These are phyloP conservation scores for Durio zibethinus DNA, from an alignment of 345 rosid genomes.

Conservation along the genomic window DNA sequence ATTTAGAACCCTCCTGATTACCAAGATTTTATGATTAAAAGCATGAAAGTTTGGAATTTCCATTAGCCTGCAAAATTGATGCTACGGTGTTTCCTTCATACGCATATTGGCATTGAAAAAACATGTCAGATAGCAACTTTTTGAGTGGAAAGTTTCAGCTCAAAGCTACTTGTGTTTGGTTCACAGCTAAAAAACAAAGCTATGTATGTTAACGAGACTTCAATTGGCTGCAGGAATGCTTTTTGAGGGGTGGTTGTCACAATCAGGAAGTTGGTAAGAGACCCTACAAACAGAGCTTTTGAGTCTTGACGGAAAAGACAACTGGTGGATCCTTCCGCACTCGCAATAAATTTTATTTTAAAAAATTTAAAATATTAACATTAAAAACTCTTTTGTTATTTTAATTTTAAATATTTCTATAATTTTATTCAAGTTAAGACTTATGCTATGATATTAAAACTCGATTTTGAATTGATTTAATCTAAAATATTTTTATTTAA, in stretches of 20 bases:
- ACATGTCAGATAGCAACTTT: background rate
- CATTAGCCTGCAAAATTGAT: background rate
- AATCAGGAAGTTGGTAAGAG: constrained; percentile 27
- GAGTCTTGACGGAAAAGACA: constrained; percentile 16
- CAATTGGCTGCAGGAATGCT: background rate
- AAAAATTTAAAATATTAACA: no score
- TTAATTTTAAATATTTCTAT: no score
- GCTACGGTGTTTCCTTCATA: background rate
- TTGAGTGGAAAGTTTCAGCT: background rate
- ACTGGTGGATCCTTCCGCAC: constrained; percentile 27
- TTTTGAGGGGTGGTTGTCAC: constrained; percentile 11
- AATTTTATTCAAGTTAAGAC: no score
- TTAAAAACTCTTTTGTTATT: no score
- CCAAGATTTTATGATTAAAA: background rate
- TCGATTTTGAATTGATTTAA: no score
- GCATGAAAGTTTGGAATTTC: background rate
- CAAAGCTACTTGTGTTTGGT: constrained; percentile 1
- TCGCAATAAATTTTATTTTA: no score
- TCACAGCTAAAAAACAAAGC: background rate
- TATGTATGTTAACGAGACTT: background rate
- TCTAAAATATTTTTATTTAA: no score
- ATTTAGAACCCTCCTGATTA: background rate
- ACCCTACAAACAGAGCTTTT: no score
- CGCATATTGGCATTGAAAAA: background rate
- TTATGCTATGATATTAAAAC: no score